Conservation (phyloP, 768 basidiomycete genomes). For the Pleurotus ostreatus region DNA sequence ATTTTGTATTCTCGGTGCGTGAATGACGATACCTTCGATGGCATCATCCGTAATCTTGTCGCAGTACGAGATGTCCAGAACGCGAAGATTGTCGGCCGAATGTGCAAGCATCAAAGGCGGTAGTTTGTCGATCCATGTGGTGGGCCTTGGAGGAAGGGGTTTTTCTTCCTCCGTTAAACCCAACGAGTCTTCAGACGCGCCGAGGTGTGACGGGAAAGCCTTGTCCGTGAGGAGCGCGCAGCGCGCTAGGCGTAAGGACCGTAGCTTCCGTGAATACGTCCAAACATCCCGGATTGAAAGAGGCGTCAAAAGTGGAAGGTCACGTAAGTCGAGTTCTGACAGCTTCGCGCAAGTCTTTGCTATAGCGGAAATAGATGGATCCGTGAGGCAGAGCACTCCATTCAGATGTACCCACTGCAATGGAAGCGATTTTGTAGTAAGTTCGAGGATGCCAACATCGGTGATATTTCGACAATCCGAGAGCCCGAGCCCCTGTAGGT, state of each 20-base stretch:
- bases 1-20: constrained; percentile 74
- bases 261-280: constrained; percentile 72
- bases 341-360: constrained; percentile 73
- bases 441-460: constrained; percentile 70
- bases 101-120: constrained; percentile 62
- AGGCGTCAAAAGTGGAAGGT: constrained; percentile 64
- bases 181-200: constrained; percentile 16
- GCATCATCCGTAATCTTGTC: constrained; percentile 67
- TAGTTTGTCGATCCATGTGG: constrained; percentile 58
- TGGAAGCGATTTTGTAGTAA: constrained; percentile 64
- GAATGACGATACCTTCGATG: constrained; percentile 67
- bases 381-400: constrained; percentile 59
- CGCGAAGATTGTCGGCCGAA: constrained; percentile 67
- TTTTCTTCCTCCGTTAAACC: constrained; percentile 32
- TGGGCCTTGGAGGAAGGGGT: constrained; percentile 51
- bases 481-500: constrained; percentile 73
- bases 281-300: constrained; percentile 78
- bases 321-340: constrained; percentile 75
- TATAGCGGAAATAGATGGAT: constrained; percentile 60
- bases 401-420: constrained; percentile 75
- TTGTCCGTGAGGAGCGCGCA: constrained; percentile 77
- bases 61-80: constrained; percentile 76
- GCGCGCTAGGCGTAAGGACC: constrained; percentile 72
- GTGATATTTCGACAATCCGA: constrained; percentile 72
- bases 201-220: constrained; percentile 60